These are phyloP conservation scores for Botrytis porri DNA, from an alignment of 2,329 filamentous ascomycete species.

Conservation along the genomic window DNA sequence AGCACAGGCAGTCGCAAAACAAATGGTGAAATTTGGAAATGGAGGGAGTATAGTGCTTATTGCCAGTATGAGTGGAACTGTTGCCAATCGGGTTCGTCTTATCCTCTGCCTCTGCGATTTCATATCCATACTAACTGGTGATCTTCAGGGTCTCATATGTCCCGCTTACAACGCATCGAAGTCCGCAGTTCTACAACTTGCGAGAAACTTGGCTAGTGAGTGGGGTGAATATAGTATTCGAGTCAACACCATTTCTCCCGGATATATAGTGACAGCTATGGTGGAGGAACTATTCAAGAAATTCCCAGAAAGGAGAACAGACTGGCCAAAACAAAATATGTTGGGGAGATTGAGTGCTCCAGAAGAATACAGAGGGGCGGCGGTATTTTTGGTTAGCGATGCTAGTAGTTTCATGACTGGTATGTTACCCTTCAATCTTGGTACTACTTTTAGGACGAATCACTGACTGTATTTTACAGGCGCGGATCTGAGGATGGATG, in stretches of 20 bases:
- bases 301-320: slow-evolving; percentile 62
- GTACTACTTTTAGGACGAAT: neutral
- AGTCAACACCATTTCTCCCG: slow-evolving; percentile 77
- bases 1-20: slow-evolving; percentile 80
- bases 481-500: slow-evolving; percentile 1
- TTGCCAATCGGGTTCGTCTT: slow-evolving; percentile 57
- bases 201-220: slow-evolving; percentile 67
- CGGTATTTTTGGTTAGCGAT: slow-evolving; percentile 64
- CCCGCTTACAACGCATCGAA: slow-evolving; percentile 74
- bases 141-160: slow-evolving; percentile 53
- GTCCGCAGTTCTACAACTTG: slow-evolving; percentile 69
- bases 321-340: slow-evolving; percentile 87
- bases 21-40: slow-evolving; percentile 60
- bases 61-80: slow-evolving; percentile 66
- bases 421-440: neutral
- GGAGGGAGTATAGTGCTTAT: slow-evolving; percentile 64
- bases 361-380: slow-evolving; percentile 68
- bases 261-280: slow-evolving; percentile 82
- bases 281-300: slow-evolving; percentile 74
- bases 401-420: slow-evolving; percentile 71
- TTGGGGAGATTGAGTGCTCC: slow-evolving; percentile 65
- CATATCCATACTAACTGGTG: neutral
- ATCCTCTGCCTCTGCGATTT: slow-evolving; percentile 42
- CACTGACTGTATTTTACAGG: neutral
- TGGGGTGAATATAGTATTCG: slow-evolving; percentile 68